Base-by-base conservation (phyloP, 495 filamentous ascomycete species). In the Amniculicola lignicola region DNA sequence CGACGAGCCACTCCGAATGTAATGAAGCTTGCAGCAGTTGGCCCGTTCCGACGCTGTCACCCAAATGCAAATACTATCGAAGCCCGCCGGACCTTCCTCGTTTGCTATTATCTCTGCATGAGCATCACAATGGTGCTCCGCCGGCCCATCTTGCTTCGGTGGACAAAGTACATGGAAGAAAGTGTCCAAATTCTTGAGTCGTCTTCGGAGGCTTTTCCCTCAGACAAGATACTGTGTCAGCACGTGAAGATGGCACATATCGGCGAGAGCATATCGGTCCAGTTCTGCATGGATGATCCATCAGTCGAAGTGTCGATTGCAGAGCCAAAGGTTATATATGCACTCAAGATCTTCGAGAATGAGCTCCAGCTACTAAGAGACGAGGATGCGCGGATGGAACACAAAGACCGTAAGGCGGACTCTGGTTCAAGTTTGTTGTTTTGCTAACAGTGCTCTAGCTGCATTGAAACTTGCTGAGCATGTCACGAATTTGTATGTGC, bases 121-220 rank as follows among this genome's bases (percentile, higher is more conserved):
- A 80, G 76, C 76, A 61, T 57, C 36, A 63, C 90, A 11, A 89
- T 90, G 77, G 82, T 88, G 7, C 70, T 92, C 51, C 80, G 90
- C 44, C 82, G 90, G n/a, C 83, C 86, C 0, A 90, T 90, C 57
- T 72, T 96, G 12, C 76, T 95, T 28, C 78, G 87, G 14, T 95
- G 88, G 84, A 84, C 84, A 9, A 75, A 83, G 4, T 94, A 93
- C 63, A 89, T 95, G 83, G 80, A 84, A 15, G 90, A 97, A 61
- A 91, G 85, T 57, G 69, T 96, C 39, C 80, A 87, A 1, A 78
- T 86, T 2, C 72, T 97, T 2, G 81, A 89, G 65, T 80, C 72
- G 2, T 86, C 85, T 16, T 78, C 86, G 3, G 82, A 91, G 25
- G 83, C 87, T 0, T 72, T 82, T 7, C 79, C 83, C 0, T 84